These are phyloP conservation scores for Daldinia decipiens DNA, from an alignment of 495 filamentous ascomycete species.

Conservation along the genomic window DNA sequence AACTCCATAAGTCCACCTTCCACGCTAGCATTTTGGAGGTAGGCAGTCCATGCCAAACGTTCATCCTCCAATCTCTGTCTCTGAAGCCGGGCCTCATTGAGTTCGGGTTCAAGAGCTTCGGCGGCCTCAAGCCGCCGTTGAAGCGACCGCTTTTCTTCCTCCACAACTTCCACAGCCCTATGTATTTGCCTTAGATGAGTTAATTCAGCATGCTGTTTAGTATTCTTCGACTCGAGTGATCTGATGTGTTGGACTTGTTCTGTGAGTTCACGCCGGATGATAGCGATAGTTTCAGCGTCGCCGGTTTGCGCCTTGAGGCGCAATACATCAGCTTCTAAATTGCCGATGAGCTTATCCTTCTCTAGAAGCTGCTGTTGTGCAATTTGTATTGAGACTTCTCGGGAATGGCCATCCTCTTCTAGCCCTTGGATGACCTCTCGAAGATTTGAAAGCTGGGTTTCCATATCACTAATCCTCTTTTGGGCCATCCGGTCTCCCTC, in stretches of 20 bases:
- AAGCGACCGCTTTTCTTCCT: constrained; percentile 91
- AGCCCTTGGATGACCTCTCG: constrained; percentile 75
- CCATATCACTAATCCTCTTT: constrained; percentile 74
- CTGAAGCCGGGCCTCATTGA: constrained; percentile 81
- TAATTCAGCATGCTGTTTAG: constrained; percentile 82
- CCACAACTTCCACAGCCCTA: constrained; percentile 90
- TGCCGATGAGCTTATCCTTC: constrained; percentile 73
- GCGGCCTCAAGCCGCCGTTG: constrained; percentile 80
- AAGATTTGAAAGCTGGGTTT: constrained; percentile 73
- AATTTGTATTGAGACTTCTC: constrained; percentile 68
- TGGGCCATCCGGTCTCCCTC: constrained; percentile 75
- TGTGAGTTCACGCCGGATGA: constrained; percentile 83
- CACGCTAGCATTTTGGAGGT: constrained; percentile 74
- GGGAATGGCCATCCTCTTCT: constrained; percentile 73
- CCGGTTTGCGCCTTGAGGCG: constrained; percentile 83
- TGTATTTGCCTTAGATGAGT: constrained; percentile 80
- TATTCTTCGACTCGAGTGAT: constrained; percentile 78
- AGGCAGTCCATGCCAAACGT: constrained; percentile 83
- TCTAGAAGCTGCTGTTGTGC: constrained; percentile 73
- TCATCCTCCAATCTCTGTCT: constrained; percentile 91
- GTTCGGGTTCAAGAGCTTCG: constrained; percentile 76
- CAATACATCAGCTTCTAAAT: constrained; percentile 83
- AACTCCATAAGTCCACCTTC: constrained; percentile 72
- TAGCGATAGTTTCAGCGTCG: constrained; percentile 80
- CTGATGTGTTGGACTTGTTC: constrained; percentile 92